phyloP scores from a whole-genome alignment of 1,284 basidiomycete genomes.

The Pseudozyma thailandica region DNA sequence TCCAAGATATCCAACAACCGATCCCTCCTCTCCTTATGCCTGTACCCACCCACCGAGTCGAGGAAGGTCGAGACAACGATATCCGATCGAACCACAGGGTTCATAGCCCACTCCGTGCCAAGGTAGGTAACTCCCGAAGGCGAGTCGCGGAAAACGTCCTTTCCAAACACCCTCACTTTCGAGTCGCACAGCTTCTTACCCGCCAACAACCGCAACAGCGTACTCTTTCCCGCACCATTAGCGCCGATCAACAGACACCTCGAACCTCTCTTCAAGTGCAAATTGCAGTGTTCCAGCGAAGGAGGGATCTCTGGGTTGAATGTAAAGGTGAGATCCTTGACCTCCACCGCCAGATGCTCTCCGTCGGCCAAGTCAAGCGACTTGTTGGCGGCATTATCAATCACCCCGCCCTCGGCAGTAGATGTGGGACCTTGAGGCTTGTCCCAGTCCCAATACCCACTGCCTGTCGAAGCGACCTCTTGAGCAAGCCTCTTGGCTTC shows the following conservation, averaged over 20 bases:
- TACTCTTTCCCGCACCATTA: constrained; percentile 89
- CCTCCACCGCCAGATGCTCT: constrained; percentile 56
- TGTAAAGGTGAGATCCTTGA: constrained; percentile 59
- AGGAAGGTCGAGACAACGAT: constrained; percentile 75
- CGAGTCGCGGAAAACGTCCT: constrained; percentile 64
- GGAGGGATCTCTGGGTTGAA: constrained; percentile 51
- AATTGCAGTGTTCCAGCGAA: constrained; percentile 59
- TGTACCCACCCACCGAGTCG: constrained; percentile 88
- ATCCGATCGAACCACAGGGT: constrained; percentile 84
- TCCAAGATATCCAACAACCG: constrained; percentile 88
- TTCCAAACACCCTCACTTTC: constrained; percentile 61
- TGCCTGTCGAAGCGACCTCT: constrained; percentile 34
- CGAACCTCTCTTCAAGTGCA: constrained; percentile 56
- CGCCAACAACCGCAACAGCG: constrained; percentile 90
- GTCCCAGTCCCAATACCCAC: constrained; percentile 63
- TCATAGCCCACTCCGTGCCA: constrained; percentile 84
- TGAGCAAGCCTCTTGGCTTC: constrained; percentile 50
- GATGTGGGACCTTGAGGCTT: constrained; percentile 36
- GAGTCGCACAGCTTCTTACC: constrained; percentile 75
- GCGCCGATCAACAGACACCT: constrained; percentile 66
- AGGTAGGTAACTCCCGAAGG: constrained; percentile 76
- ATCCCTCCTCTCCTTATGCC: constrained; percentile 89
- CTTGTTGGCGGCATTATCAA: constrained; percentile 39
- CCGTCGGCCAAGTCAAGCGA: constrained; percentile 24
- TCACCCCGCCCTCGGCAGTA: constrained; percentile 29